phyloP scores from a whole-genome alignment of 345 rosid species.

The Lepidium sativum region DNA sequence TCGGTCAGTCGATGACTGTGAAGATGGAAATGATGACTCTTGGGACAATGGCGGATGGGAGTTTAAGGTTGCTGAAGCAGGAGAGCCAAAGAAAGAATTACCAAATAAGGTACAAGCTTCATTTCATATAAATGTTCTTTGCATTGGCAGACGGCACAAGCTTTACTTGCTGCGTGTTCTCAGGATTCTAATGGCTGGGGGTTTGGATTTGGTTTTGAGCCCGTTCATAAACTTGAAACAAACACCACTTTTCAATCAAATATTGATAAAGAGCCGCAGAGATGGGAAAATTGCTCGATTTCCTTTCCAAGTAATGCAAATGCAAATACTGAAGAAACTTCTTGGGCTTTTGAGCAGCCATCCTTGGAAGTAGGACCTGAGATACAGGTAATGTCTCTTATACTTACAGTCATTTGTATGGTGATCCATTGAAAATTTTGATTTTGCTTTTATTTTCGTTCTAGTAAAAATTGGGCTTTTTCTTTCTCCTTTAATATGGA shows the following conservation, averaged over 20 bases:
- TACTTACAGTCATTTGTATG: background rate
- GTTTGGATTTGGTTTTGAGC: slow-evolving; percentile 26
- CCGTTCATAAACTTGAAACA: slow-evolving; percentile 13
- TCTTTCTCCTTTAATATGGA: slow-evolving; percentile 12
- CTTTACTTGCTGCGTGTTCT: slow-evolving; percentile 17
- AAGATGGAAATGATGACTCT: slow-evolving; percentile 15
- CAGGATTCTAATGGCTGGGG: slow-evolving; percentile 32
- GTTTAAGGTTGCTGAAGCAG: slow-evolving; percentile 29
- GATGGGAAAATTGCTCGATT: slow-evolving; percentile 1
- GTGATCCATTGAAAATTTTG: background rate
- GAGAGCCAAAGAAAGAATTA: background rate
- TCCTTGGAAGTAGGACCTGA: slow-evolving; percentile 32
- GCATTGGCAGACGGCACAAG: slow-evolving; percentile 16
- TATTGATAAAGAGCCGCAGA: slow-evolving; percentile 21
- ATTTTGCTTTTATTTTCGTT: background rate
- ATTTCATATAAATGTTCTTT: background rate
- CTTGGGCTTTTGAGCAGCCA: slow-evolving; percentile 45
- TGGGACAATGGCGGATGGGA: slow-evolving; percentile 35
- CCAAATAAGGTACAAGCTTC: slow-evolving; percentile 11
- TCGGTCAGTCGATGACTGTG: background rate
- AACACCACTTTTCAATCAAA: background rate
- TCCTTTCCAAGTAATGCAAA: slow-evolving; percentile 10
- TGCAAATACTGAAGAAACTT: slow-evolving; percentile 22
- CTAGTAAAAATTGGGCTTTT: slow-evolving; percentile 21
- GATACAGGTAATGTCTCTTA: slow-evolving; percentile 34